Evolutionary conservation across 345 rosid genomes (phyloP).

Genomic region (Ceriops tagal): DNA sequence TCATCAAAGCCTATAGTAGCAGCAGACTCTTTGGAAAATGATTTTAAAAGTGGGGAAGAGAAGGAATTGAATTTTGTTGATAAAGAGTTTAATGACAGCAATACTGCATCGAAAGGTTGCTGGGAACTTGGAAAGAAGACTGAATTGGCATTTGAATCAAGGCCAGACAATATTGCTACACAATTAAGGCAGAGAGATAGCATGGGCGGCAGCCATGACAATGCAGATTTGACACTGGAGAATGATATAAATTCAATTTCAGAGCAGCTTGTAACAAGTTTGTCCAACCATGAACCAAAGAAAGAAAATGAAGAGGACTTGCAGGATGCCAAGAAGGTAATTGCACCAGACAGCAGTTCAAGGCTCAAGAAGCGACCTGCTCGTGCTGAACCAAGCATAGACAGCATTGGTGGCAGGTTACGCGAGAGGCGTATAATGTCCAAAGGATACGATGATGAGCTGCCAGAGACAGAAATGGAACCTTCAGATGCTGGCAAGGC

Average conservation of each 20-base stretch:
- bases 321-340: neutral
- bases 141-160: conserved; percentile 23
- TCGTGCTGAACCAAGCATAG: conserved; percentile 9
- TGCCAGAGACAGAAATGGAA: neutral
- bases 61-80: conserved; percentile 13
- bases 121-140: conserved; percentile 20
- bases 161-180: conserved; percentile 41
- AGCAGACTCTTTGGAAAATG: neutral
- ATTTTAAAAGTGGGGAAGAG: conserved; percentile 14
- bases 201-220: conserved; percentile 9
- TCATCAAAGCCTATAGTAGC: conserved; percentile 1
- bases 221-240: neutral
- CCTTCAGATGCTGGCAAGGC: neutral
- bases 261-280: neutral
- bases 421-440: conserved; percentile 14
- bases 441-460: neutral
- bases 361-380: conserved; percentile 13
- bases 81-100: conserved; percentile 5
- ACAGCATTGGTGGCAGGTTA: conserved; percentile 21
- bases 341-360: neutral
- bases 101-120: neutral
- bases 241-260: conserved; percentile 5
- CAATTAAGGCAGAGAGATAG: conserved; percentile 43
- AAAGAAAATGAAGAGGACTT: neutral
- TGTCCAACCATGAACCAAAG: neutral